Conservation (phyloP, 2,329 filamentous ascomycete genomes). For the Sclerotinia spermophila region DNA sequence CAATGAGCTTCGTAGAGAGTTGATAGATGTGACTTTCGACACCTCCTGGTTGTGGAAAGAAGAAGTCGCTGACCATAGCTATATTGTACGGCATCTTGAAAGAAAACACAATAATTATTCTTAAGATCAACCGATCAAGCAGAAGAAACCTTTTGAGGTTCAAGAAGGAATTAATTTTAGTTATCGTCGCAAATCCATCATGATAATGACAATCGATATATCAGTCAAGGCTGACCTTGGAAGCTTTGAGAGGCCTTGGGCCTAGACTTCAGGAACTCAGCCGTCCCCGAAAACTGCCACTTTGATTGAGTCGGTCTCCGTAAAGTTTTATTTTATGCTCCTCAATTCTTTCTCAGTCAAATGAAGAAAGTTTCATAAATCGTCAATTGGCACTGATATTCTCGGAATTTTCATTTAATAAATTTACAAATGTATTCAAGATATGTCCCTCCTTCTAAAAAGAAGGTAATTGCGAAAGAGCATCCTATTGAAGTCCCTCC, state of each 20-base stretch:
- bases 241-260: background rate
- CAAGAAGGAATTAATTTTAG: background rate
- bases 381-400: background rate
- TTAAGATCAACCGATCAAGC: background rate
- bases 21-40: constrained; percentile 99
- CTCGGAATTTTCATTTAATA: constrained; percentile 20
- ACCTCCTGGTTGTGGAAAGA: constrained; percentile 95
- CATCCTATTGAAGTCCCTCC: background rate
- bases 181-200: background rate
- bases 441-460: constrained; percentile 34
- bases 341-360: background rate
- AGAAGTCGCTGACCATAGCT: constrained; percentile 98
- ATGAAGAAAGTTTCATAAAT: background rate
- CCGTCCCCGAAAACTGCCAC: background rate
- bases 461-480: constrained; percentile 16
- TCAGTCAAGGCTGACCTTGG: background rate
- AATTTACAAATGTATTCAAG: constrained; percentile 34
- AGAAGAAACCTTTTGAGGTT: background rate
- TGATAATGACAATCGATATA: background rate
- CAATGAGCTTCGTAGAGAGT: constrained; percentile 90
- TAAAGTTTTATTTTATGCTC: constrained; percentile 21
- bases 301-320: constrained; percentile 3
- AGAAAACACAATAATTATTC: background rate
- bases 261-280: background rate
- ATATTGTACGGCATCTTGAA: constrained; percentile 54